phyloP scores from a whole-genome alignment of 2,329 filamentous ascomycete genomes.

The Monilinia laxa region DNA sequence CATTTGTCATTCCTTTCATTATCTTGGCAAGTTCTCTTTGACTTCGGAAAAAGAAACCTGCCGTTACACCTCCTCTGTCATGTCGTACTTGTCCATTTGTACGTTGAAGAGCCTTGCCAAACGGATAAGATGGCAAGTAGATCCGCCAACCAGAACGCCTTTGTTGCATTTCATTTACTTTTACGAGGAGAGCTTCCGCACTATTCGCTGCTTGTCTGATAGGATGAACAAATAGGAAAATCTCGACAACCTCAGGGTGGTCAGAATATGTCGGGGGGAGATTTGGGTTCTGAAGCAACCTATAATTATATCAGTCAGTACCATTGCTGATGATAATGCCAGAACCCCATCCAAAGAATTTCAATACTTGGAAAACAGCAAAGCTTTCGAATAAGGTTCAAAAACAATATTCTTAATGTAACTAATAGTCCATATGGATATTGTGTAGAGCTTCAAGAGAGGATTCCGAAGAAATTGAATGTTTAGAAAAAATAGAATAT shows the following conservation, averaged over 20 bases:
- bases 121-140: slow-evolving; percentile 54
- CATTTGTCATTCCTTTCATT: slow-evolving; percentile 41
- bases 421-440: too few species aligned
- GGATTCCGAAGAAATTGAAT: not conserved
- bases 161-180: slow-evolving; percentile 51
- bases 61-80: slow-evolving; percentile 58
- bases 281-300: slow-evolving; percentile 47
- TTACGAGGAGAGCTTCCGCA: slow-evolving; percentile 48
- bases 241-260: slow-evolving; percentile 51
- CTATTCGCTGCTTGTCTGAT: slow-evolving; percentile 52
- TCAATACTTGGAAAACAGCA: too few species aligned
- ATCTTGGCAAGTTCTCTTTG: slow-evolving; percentile 37
- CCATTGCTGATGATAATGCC: not conserved
- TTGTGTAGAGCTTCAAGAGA: not conserved
- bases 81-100: slow-evolving; percentile 58
- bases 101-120: slow-evolving; percentile 53
- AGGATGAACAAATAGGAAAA: slow-evolving; percentile 56
- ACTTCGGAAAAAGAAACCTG: slow-evolving; percentile 47
- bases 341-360: not conserved
- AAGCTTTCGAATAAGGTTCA: not conserved
- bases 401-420: not conserved
- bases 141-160: slow-evolving; percentile 45
- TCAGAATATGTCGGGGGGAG: slow-evolving; percentile 49
- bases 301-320: slow-evolving; percentile 22
- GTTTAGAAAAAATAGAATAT: not conserved